A percentile compares a stretch with the other conserved stretches of the same genome.
These are phyloP conservation scores for Penicillium sp. DNA, from an alignment of 2,329 filamentous ascomycete species.

Conservation along the genomic window DNA sequence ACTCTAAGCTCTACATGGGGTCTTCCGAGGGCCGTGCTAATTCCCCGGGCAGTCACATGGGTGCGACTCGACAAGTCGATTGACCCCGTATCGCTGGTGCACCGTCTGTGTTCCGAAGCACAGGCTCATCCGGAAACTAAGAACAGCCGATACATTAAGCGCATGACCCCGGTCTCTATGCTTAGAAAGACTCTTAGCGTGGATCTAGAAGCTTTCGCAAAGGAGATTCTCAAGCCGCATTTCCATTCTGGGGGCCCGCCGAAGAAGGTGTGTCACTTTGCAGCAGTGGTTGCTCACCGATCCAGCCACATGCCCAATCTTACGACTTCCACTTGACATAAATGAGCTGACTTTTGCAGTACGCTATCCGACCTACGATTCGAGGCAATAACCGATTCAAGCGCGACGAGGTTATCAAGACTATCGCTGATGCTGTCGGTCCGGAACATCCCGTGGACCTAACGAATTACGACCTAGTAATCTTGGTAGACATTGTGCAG, in stretches of 20 bases:
- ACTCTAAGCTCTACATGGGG: slow-evolving; percentile 1
- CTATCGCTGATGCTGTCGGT: slow-evolving; percentile 56
- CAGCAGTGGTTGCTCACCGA: slow-evolving; percentile 1
- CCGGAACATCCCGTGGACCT: slow-evolving; percentile 57
- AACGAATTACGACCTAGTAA: slow-evolving; percentile 56
- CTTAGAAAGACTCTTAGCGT: slow-evolving; percentile 56
- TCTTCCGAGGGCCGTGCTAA: slow-evolving; percentile 18
- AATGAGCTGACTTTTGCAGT: slow-evolving; percentile 40
- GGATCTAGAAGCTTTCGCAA: slow-evolving; percentile 54
- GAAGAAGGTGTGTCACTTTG: slow-evolving; percentile 48
- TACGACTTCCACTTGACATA: not conserved
- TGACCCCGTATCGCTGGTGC: slow-evolving; percentile 58
- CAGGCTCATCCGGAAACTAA: slow-evolving; percentile 48
- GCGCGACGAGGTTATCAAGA: slow-evolving; percentile 57
- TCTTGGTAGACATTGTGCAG: slow-evolving; percentile 60
- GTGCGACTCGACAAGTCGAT: slow-evolving; percentile 55
- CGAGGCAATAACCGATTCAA: slow-evolving; percentile 56
- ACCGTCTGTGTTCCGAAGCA: slow-evolving; percentile 55
- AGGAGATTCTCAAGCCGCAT: slow-evolving; percentile 54
- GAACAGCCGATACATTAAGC: slow-evolving; percentile 55
- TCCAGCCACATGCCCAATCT: not conserved
- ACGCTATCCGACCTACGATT: slow-evolving; percentile 59
- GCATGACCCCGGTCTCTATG: slow-evolving; percentile 56
- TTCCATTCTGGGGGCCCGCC: slow-evolving; percentile 52
- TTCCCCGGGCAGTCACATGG: slow-evolving; percentile 48